These are phyloP conservation scores for Neckera pumila DNA, from an alignment of 225 moss, liverwort and hornwort genomes.

Conservation along the genomic window DNA sequence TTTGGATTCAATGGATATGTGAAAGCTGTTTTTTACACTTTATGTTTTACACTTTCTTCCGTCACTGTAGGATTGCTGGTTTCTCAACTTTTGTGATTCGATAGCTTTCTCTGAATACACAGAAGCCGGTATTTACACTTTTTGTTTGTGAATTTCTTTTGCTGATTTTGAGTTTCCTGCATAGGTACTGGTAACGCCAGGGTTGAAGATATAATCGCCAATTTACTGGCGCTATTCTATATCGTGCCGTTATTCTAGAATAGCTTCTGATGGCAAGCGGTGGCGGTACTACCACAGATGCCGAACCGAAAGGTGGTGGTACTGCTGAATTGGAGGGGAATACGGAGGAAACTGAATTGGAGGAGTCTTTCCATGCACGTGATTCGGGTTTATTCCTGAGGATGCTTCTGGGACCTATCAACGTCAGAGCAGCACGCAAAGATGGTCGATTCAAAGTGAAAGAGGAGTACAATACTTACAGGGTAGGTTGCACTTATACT, in stretches of 20 bases:
- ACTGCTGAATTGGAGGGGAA: background rate
- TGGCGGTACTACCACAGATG: background rate
- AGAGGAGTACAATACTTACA: slow-evolving; percentile 91
- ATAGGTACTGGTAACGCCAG: background rate
- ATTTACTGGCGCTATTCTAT: background rate
- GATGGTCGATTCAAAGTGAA: slow-evolving; percentile 90
- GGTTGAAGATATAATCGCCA: background rate
- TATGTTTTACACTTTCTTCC: background rate
- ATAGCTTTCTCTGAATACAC: background rate
- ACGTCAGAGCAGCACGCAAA: slow-evolving; percentile 79
- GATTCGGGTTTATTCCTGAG: slow-evolving; percentile 67
- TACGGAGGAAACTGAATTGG: background rate
- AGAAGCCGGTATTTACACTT: background rate
- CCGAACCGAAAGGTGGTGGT: background rate
- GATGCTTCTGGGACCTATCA: slow-evolving; percentile 81
- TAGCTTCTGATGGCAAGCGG: slow-evolving; percentile 14
- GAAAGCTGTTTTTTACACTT: too few relatives aligned
- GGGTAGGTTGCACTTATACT: slow-evolving; percentile 34
- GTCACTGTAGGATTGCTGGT: background rate
- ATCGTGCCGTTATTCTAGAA: background rate
- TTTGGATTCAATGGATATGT: background rate
- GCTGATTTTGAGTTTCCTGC: background rate
- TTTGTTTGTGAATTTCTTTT: background rate
- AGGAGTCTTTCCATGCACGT: background rate
- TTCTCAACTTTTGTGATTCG: background rate